Conservation (phyloP, 1,139 yeast genomes). For the Geotrichum reessii region DNA sequence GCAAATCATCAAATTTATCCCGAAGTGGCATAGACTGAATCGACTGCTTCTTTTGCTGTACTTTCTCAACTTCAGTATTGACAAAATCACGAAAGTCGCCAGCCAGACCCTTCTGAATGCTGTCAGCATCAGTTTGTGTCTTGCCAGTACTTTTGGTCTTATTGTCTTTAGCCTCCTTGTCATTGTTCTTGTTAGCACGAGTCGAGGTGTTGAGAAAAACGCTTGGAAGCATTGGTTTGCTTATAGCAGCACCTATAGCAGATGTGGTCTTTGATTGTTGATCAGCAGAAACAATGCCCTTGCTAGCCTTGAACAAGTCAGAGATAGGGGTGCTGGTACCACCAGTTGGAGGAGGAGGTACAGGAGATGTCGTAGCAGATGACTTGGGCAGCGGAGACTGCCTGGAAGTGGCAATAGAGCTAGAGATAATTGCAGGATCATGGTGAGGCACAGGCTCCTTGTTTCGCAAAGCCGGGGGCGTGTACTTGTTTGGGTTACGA, state of each 20-base stretch:
- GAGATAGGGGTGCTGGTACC: conserved; percentile 20
- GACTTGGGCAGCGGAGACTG: conserved; percentile 12
- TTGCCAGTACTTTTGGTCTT: conserved; percentile 11
- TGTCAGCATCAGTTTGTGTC: conserved; percentile 14
- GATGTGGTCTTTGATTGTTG: conserved; percentile 8
- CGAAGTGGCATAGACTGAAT: conserved; percentile 42
- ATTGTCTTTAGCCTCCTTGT: conserved; percentile 4
- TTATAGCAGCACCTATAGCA: conserved; percentile 5
- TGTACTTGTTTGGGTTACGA: conserved; percentile 45
- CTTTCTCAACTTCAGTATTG: conserved; percentile 32
- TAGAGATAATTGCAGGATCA: conserved; percentile 74
- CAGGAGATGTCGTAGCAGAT: background rate
- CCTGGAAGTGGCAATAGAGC: conserved; percentile 25
- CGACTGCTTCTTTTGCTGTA: conserved; percentile 31
- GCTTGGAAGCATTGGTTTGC: conserved; percentile 18
- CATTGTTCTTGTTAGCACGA: conserved; percentile 9
- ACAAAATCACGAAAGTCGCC: conserved; percentile 37
- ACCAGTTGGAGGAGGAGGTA: conserved; percentile 3
- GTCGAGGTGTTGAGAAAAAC: conserved; percentile 17
- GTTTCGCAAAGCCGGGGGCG: conserved; percentile 56
- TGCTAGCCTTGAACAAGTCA: conserved; percentile 17
- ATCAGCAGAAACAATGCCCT: conserved; percentile 16
- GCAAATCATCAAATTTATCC: conserved; percentile 57
- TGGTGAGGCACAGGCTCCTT: conserved; percentile 23
- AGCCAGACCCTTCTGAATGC: conserved; percentile 33